Evolutionary conservation across 352 stramenopile genomes (phyloP).

Genomic region (Thalassiosira ordinaria): DNA sequence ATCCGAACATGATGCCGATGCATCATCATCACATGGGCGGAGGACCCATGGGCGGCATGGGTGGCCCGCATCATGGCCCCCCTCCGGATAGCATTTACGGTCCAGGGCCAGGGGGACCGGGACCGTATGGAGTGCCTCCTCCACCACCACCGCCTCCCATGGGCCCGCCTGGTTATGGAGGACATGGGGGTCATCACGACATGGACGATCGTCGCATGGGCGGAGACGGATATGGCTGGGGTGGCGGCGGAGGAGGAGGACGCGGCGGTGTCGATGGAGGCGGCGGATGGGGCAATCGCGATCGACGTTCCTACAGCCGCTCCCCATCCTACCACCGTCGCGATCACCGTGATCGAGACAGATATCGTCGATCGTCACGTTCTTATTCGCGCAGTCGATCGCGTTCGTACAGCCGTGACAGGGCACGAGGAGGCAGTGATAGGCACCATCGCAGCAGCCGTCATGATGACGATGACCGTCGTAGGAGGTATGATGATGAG

Average conservation of each 20-base stretch:
- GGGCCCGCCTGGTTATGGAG: conserved; percentile 45
- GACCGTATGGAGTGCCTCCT: conserved; percentile 28
- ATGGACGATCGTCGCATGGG: conserved; percentile 43
- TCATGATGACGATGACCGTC: conserved; percentile 29
- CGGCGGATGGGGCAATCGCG: conserved; percentile 17
- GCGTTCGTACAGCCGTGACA: conserved; percentile 58
- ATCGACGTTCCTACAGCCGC: conserved; percentile 54
- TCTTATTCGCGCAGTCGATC: conserved; percentile 52
- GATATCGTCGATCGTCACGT: conserved; percentile 8
- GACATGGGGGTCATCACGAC: conserved; percentile 15
- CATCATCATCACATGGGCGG: conserved; percentile 33
- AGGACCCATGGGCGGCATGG: conserved; percentile 15
- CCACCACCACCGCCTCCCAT: too few species aligned
- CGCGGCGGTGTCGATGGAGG: conserved; percentile 22
- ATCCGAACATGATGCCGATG: conserved; percentile 48
- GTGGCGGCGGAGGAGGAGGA: conserved; percentile 30
- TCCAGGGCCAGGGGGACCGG: too few species aligned
- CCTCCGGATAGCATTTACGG: conserved; percentile 50
- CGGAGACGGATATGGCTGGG: conserved; percentile 57
- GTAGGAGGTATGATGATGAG: conserved; percentile 43
- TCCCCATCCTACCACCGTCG: conserved; percentile 51
- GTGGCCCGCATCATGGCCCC: conserved; percentile 1
- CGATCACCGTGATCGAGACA: too few species aligned
- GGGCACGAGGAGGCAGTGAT: conserved; percentile 43
- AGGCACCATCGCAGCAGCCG: conserved; percentile 16